Base-by-base conservation (phyloP, 2,329 filamentous ascomycete genomes). In the Trichothecium sympodiale region DNA sequence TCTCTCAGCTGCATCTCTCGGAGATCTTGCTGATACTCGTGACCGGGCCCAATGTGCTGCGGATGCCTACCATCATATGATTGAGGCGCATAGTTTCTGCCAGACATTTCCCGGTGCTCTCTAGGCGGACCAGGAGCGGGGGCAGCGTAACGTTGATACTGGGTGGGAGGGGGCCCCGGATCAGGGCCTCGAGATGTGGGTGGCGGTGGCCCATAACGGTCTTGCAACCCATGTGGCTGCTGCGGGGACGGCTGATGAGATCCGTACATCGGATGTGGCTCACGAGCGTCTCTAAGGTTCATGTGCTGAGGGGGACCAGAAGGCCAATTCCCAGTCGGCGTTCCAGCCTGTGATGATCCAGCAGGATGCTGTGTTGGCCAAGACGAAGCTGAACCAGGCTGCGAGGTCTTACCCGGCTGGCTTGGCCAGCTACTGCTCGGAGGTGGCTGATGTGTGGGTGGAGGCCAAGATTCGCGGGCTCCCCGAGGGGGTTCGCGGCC, bases 81-180 rank as follows among this genome's bases (percentile, higher is more conserved):
- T 4, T 56, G 59, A 3, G 66, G 64, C 2, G 66, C 68, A 44
- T 64, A 69, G 45, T 62, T 67, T 15, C 66, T 60, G 1, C 53
- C 53, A 2, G 60, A 58, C 14, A 59, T 54, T 8, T 66, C 59
- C 41, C 58, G 43, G 7, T 44, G 59, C 39, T 69, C 65, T 30
- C 64, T 58, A 32, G 60, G 54, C 20, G 56, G 56, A 9, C 50
- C 55, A 7, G 61, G 60, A 13, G 50, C 54, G 5, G 62, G 61
- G 2, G 51, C 60, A 8, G 58, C 53, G 42, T 69, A 69, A 6
- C 64, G 59, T 15, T 57, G 43, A 42, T 67, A 70, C 3, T 64
- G 62, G 0, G 47, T 44, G 8, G 50, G 51, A 4, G 60, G 57
- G 3, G 61, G 56, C 16, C 59, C 56, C 9, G 56, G 50, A 28